phyloP scores from a whole-genome alignment of 2,329 filamentous ascomycete species.

The Diaporthe vexans region DNA sequence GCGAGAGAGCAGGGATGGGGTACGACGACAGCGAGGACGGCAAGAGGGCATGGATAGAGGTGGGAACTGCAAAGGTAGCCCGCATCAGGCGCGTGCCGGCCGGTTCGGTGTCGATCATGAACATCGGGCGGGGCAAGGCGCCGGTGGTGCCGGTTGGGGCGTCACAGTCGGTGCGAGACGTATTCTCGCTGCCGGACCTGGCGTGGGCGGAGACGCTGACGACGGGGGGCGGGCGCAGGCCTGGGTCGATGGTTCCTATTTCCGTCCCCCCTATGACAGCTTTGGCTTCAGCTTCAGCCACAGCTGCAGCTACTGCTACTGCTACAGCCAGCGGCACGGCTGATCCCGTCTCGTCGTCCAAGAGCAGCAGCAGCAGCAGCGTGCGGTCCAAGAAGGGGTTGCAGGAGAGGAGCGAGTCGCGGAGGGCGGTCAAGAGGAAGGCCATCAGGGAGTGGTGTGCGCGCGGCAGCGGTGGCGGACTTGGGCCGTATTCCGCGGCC shows the following conservation, averaged over 20 bases:
- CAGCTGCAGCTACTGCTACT: too few species aligned
- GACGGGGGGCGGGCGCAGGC: constrained; percentile 30
- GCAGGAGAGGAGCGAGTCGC: constrained; percentile 24
- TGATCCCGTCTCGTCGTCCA: not conserved
- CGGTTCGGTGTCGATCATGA: constrained; percentile 27
- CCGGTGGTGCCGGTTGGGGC: not conserved
- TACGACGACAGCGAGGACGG: constrained; percentile 17
- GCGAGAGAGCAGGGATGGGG: constrained; percentile 11
- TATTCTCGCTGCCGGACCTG: constrained; percentile 30
- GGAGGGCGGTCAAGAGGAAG: constrained; percentile 29
- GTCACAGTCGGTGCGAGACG: constrained; percentile 32
- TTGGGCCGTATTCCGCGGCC: constrained; percentile 29
- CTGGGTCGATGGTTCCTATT: not conserved
- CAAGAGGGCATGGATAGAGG: not conserved
- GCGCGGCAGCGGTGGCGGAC: constrained; percentile 23
- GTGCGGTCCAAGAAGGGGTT: constrained; percentile 1
- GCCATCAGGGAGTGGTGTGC: constrained; percentile 34
- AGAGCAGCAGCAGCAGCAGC: not conserved
- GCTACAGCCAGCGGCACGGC: not conserved
- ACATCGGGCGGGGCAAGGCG: constrained; percentile 23
- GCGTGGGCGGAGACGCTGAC: constrained; percentile 34
- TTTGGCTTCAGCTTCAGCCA: not conserved
- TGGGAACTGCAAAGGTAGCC: constrained; percentile 16
- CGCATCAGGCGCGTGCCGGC: constrained; percentile 8
- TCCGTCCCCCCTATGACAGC: too few species aligned